Conservation (phyloP, 257 asterid genomes). For the Forsythia suspensa region DNA sequence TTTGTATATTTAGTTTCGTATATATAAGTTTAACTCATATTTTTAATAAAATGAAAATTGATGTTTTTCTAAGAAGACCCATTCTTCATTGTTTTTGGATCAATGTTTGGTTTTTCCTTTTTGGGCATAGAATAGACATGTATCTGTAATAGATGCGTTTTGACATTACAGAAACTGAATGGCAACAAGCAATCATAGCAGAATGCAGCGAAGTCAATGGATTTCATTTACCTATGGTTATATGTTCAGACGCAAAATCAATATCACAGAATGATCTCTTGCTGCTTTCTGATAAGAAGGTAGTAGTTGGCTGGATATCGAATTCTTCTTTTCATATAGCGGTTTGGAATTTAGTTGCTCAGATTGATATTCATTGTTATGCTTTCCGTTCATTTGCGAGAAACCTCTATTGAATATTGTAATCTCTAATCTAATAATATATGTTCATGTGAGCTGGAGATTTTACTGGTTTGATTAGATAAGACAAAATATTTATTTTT, state of each 20-base stretch:
- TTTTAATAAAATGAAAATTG: neutral
- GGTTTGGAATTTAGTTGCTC: neutral
- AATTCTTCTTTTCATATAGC: neutral
- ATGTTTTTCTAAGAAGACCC: neutral
- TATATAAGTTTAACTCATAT: neutral
- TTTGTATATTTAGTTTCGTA: neutral
- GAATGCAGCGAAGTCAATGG: slow-evolving; percentile 75
- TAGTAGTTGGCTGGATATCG: slow-evolving; percentile 18
- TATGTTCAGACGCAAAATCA: slow-evolving; percentile 39
- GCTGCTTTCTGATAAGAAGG: slow-evolving; percentile 68
- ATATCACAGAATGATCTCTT: slow-evolving; percentile 75
- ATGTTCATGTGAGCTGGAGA: neutral
- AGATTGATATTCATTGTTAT: neutral
- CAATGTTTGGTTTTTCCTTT: slow-evolving; percentile 2
- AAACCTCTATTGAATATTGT: neutral
- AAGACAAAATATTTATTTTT: neutral
- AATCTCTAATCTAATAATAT: slow-evolving; percentile 13
- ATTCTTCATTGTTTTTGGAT: slow-evolving; percentile 1
- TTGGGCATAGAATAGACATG: neutral
- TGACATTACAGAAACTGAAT: slow-evolving; percentile 49
- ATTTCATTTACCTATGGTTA: slow-evolving; percentile 63
- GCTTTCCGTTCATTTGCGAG: neutral
- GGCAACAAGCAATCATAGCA: slow-evolving; percentile 44
- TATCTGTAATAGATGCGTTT: slow-evolving; percentile 11
- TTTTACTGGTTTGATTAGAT: neutral